phyloP scores from a whole-genome alignment of 345 rosid genomes.

The Chamaenerion angustifolium region DNA sequence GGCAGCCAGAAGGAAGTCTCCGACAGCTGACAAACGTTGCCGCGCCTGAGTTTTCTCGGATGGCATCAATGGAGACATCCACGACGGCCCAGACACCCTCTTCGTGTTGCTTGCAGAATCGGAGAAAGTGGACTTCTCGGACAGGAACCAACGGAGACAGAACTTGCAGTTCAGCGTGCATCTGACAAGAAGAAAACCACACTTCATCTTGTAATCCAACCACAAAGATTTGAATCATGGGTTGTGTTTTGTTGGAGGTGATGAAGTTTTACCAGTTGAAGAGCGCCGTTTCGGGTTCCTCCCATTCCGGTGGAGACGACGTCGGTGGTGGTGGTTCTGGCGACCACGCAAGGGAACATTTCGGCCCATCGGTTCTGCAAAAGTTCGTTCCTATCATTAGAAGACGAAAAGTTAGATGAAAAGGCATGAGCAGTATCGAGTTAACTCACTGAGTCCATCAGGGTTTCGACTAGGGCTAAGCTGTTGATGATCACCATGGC shows the following conservation, averaged over 20 bases:
- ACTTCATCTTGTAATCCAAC: no score
- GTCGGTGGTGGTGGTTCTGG: slow-evolving; percentile 62
- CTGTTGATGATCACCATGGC: slow-evolving; percentile 36
- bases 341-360: slow-evolving; percentile 85
- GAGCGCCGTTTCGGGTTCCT: slow-evolving; percentile 85
- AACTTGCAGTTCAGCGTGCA: slow-evolving; percentile 87
- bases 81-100: slow-evolving; percentile 95
- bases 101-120: slow-evolving; percentile 90
- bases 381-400: not conserved
- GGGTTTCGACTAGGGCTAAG: slow-evolving; percentile 38
- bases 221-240: not conserved
- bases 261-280: slow-evolving; percentile 46
- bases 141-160: slow-evolving; percentile 95
- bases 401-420: not conserved
- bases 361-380: slow-evolving; percentile 86
- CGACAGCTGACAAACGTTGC: slow-evolving; percentile 17
- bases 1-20: slow-evolving; percentile 97
- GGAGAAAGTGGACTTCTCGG: slow-evolving; percentile 67
- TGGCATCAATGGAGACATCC: slow-evolving; percentile 68
- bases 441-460: slow-evolving; percentile 61
- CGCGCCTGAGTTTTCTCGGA: slow-evolving; percentile 34
- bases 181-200: slow-evolving; percentile 19
- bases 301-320: slow-evolving; percentile 75
- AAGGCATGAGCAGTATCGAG: not conserved
- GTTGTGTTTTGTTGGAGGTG: not conserved